Base-by-base conservation (phyloP, 176 grass and related monocot species). In the Canna indica region DNA sequence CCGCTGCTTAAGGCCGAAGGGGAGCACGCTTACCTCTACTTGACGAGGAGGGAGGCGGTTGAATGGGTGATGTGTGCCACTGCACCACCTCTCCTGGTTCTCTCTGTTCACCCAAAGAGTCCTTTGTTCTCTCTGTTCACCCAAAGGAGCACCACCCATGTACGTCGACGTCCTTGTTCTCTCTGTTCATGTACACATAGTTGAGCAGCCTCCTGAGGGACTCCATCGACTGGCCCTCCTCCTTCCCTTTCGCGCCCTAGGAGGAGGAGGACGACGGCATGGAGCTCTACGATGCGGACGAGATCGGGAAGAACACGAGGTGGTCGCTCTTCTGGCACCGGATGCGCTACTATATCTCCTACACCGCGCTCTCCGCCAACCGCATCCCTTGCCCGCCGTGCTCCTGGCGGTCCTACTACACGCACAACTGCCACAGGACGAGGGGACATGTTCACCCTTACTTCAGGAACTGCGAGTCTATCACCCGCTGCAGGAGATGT, bases 351-450 rank as follows among this genome's bases (percentile, higher is more conserved):
- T 77, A 58, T 50, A 77, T 77, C 75, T 77, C 75, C 75, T 77
- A 77, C 65, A 35, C 47, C 25, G 75, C 75, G 34, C 75, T 77
- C 24, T 77, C 75, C 16, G 75, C 75, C 17, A 77, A 77, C 64
- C 46, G 75, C n/a, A 36, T 77, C 50, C 75, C 75, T 16, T 77
- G 75, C 29, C 75, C 75, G 33, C 75, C 75, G 27, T 65, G 75
- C 4, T 77, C 75, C 50, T 64, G 75, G n/a, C 47, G 75, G 7
- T 77, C 75, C 35, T 77, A 77, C 75, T 77, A 77, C 75, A 77
- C 75, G 9, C 75, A 77, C 75, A 77, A 77, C 75, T 77, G 75
- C 50, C 53, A 69, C 75, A 54, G 48, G 25, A 47, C 75, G 10
- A 68, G 50, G 33, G 75, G 75, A 47, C 75, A 64, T 1, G 75